Conservation (phyloP, 2,329 filamentous ascomycete genomes). For the Exophiala mesophila region DNA sequence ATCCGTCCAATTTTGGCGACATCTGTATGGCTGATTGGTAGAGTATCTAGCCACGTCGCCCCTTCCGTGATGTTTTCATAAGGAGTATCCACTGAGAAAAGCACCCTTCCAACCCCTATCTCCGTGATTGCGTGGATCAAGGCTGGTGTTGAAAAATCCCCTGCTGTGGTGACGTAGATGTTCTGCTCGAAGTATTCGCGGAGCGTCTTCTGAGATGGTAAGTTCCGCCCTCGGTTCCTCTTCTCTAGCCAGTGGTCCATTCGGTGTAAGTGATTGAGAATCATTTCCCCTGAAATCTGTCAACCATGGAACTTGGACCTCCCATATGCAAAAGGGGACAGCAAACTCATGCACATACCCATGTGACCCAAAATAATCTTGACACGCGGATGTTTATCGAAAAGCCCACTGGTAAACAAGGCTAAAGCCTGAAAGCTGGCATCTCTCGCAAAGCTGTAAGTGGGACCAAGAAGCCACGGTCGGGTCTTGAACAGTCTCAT, state of each 20-base stretch:
- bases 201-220: constrained; percentile 29
- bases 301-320: too few relatives aligned
- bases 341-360: constrained; percentile 26
- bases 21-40: constrained; percentile 4
- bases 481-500: constrained; percentile 26
- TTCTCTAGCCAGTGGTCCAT: constrained; percentile 23
- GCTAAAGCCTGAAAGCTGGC: constrained; percentile 31
- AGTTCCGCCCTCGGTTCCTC: constrained; percentile 9
- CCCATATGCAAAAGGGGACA: too few relatives aligned
- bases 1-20: constrained; percentile 6
- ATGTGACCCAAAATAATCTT: constrained; percentile 53
- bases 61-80: constrained; percentile 19
- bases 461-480: constrained; percentile 18
- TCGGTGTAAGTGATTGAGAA: constrained; percentile 47
- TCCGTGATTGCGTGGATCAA: constrained; percentile 37
- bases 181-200: constrained; percentile 38
- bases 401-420: constrained; percentile 51
- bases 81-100: constrained; percentile 36
- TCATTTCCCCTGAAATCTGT: constrained; percentile 39
- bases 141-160: constrained; percentile 37
- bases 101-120: constrained; percentile 34
- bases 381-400: constrained; percentile 50
- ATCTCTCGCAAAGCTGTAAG: constrained; percentile 19
- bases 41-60: constrained; percentile 19
- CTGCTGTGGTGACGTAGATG: constrained; percentile 38